Base-by-base conservation (phyloP, 2,329 filamentous ascomycete genomes). In the Neofusicoccum laricinum region DNA sequence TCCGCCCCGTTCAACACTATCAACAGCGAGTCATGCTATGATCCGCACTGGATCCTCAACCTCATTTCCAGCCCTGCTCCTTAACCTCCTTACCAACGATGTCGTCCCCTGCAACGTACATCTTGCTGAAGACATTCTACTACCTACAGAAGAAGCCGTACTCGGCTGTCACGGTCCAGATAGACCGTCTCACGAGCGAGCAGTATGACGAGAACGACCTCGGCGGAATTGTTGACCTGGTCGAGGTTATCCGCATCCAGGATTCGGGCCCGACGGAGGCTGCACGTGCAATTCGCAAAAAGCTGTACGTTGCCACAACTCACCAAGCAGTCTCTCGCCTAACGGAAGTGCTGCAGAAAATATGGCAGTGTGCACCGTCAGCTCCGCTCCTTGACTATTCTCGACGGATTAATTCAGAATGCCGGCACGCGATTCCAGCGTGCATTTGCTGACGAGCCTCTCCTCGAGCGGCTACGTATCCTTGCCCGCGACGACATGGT, bases 291-390 rank as follows among this genome's bases (percentile, higher is more conserved):
- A 86, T 99, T 71, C 88, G 95, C 66, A 99, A 99, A 86, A 98
- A 98, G 82, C 86, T 99, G 84, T 89, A 76, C 73, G 86, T 41
- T 17, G 32, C 21, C 43, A 49, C 19, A 41, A 25, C 17, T 17
- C 40, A n/a, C 34, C 45, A 11, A 41, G 5, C 6, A 21, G n/a
- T 4, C 17, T 5, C 8, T n/a, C 10, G 46, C 14, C 34, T 67
- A 12, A 50, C 38, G n/a, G 63, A 50, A 45, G 36, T 32, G 19
- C 67, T 41, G 8, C 17, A 89, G 87, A 41, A 99, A 99, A 81
- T 98, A 99, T 78, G 95, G 95, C 71, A 96, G 88, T 72, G 84
- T 91, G n/a, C 94, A 98, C 77, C 90, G 93, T 57, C 95, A 99
- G 77, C 84, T 98, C 38, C 88, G 95, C 66, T 91, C 95, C 40